phyloP scores from a whole-genome alignment of 2,329 filamentous ascomycete species.

The Aspergillus fischeri region DNA sequence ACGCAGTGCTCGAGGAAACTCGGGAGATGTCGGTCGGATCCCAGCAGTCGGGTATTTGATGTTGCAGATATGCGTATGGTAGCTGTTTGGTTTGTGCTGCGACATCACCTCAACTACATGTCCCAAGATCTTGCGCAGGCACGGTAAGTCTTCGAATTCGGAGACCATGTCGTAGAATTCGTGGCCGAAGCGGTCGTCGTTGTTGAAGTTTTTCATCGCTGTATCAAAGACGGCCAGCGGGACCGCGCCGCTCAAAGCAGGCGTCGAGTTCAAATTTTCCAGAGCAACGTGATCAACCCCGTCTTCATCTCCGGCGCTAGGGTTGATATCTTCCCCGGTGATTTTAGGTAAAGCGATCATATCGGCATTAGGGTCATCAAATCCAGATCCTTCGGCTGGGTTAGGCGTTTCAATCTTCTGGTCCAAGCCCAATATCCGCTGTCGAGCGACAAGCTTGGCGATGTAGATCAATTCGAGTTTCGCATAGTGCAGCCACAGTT shows the following conservation, averaged over 20 bases:
- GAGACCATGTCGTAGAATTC: slow-evolving; percentile 78
- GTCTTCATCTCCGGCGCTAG: slow-evolving; percentile 50
- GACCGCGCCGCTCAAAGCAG: slow-evolving; percentile 87
- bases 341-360: slow-evolving; percentile 57
- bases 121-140: slow-evolving; percentile 62
- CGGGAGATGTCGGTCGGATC: slow-evolving; percentile 58
- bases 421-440: slow-evolving; percentile 63
- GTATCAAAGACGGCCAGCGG: slow-evolving; percentile 88
- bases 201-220: slow-evolving; percentile 71
- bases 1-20: slow-evolving; percentile 69
- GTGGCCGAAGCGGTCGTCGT: slow-evolving; percentile 62
- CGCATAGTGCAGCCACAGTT: slow-evolving; percentile 85
- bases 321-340: slow-evolving; percentile 60
- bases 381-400: slow-evolving; percentile 28
- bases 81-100: slow-evolving; percentile 55
- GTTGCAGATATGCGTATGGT: slow-evolving; percentile 65
- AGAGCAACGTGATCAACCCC: slow-evolving; percentile 54
- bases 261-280: slow-evolving; percentile 64
- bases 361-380: slow-evolving; percentile 49
- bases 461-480: slow-evolving; percentile 92
- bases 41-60: slow-evolving; percentile 68
- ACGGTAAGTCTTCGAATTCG: slow-evolving; percentile 63
- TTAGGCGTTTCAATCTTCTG: slow-evolving; percentile 35
- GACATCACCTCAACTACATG: slow-evolving; percentile 66
- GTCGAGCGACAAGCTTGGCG: slow-evolving; percentile 70